Conservation (phyloP, 1,139 yeast genomes). For the Kluyveromyces sp. region DNA sequence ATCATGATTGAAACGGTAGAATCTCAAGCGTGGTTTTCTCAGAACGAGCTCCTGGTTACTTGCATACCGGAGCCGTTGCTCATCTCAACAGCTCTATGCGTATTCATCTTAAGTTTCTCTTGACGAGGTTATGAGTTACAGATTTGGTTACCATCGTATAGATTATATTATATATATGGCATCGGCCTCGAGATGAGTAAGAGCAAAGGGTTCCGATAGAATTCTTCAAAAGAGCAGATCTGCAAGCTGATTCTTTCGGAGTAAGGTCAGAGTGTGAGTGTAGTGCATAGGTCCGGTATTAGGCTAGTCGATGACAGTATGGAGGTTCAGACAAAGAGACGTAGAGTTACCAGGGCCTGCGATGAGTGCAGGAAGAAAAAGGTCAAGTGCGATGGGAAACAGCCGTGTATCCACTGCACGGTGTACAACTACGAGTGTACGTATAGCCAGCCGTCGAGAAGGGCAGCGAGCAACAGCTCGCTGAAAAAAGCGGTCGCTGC, state of each 20-base stretch:
- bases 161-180: neutral
- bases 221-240: too few species aligned
- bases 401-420: slow-evolving; percentile 90
- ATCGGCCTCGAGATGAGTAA: neutral
- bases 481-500: neutral
- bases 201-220: neutral
- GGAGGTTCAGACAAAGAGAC: slow-evolving; percentile 41
- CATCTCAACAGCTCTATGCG: neutral
- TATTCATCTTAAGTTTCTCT: too few species aligned
- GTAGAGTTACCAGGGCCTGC: slow-evolving; percentile 86
- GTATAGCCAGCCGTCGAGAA: slow-evolving; percentile 66
- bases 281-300: too few species aligned
- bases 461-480: slow-evolving; percentile 40
- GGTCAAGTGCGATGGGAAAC: slow-evolving; percentile 89
- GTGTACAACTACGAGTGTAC: slow-evolving; percentile 77
- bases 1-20: neutral
- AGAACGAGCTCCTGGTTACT: too few species aligned
- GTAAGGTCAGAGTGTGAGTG: too few species aligned
- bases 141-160: too few species aligned
- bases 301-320: too few species aligned
- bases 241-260: too few species aligned
- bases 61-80: neutral
- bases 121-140: too few species aligned
- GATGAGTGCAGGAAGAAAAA: slow-evolving; percentile 80
- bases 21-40: too few species aligned